Conservation (phyloP, 805 yeast species). For the Metschnikowia peoriensis region DNA sequence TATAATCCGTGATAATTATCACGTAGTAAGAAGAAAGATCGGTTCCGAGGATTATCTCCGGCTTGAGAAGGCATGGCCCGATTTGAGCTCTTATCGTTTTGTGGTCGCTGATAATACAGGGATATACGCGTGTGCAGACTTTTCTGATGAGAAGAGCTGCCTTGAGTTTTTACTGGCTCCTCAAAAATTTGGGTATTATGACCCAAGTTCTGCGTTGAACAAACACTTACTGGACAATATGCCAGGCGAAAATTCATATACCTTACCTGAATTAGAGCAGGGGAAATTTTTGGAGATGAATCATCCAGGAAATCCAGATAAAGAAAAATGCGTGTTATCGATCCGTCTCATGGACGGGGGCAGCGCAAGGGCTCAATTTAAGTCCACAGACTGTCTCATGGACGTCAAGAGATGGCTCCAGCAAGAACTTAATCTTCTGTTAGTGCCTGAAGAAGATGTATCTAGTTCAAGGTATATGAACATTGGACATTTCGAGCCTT, state of each 20-base stretch:
- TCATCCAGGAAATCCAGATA: neutral
- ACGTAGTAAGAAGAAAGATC: neutral
- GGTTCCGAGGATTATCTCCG: neutral
- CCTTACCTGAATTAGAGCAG: neutral
- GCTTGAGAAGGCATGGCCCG: conserved; percentile 2
- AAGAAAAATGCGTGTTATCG: conserved; percentile 9
- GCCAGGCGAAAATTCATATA: no score
- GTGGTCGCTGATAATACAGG: conserved; percentile 1
- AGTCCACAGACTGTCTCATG: conserved; percentile 9
- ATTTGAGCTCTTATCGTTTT: neutral
- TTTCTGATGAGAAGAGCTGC: conserved; percentile 1
- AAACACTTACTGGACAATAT: neutral
- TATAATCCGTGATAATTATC: conserved; percentile 1
- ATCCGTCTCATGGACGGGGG: conserved; percentile 17
- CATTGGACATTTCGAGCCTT: conserved; percentile 50
- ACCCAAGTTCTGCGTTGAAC: neutral
- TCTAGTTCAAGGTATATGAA: conserved; percentile 7
- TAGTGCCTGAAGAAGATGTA: conserved; percentile 13
- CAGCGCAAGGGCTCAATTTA: conserved; percentile 9
- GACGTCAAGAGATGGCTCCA: conserved; percentile 21
- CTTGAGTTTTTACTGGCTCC: conserved; percentile 7
- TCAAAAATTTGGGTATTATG: neutral
- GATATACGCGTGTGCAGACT: neutral
- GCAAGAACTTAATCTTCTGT: conserved; percentile 11
- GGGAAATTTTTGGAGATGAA: neutral